phyloP scores from a whole-genome alignment of 2,329 filamentous ascomycete genomes.

The Thelonectria discophora region DNA sequence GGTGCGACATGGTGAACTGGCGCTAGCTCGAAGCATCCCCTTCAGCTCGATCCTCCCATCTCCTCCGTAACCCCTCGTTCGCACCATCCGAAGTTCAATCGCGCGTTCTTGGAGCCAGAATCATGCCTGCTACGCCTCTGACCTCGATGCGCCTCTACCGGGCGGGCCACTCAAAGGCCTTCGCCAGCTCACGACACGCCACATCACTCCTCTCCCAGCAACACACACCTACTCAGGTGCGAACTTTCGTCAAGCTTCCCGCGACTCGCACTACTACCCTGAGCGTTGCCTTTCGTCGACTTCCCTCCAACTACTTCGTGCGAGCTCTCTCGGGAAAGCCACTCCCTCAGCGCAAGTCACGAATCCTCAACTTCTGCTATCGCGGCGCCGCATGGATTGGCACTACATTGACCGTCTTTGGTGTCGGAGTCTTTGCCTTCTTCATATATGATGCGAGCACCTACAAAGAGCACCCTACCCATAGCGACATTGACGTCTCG shows the following conservation, averaged over 20 bases:
- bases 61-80: constrained; percentile 18
- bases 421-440: constrained; percentile 78
- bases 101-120: constrained; percentile 10
- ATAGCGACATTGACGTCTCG: constrained; percentile 82
- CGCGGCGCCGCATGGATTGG: constrained; percentile 71
- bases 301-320: constrained; percentile 40
- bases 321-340: constrained; percentile 62
- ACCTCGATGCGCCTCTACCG: constrained; percentile 39
- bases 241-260: constrained; percentile 36
- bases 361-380: constrained; percentile 68
- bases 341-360: constrained; percentile 58
- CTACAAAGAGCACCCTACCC: constrained; percentile 76
- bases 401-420: constrained; percentile 76
- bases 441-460: constrained; percentile 95
- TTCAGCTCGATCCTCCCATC: constrained; percentile 1
- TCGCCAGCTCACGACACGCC: constrained; percentile 28
- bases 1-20: constrained; percentile 24
- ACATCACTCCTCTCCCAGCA: constrained; percentile 27
- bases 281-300: constrained; percentile 19
- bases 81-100: constrained; percentile 2
- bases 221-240: constrained; percentile 24
- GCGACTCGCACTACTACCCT: constrained; percentile 18
- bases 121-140: constrained; percentile 38
- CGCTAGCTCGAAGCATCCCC: constrained; percentile 18
- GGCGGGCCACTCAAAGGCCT: constrained; percentile 25